Evolutionary conservation across 306 rosid species (phyloP).

Genomic region (Trifolium dubium): DNA sequence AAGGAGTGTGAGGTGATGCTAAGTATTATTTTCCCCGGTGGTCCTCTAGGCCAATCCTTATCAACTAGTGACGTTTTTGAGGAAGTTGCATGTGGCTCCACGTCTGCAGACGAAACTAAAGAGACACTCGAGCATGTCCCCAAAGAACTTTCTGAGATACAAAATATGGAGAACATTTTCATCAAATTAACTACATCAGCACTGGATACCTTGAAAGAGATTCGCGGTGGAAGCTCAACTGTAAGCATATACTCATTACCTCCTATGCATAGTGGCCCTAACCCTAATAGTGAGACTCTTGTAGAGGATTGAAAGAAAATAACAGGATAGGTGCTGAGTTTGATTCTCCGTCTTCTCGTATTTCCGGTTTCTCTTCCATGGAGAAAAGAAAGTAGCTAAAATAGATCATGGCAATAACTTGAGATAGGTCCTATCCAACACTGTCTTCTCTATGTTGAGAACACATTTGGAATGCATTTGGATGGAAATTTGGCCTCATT

Average conservation of each 20-base stretch:
- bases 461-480: slow-evolving; percentile 10
- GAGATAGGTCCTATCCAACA: slow-evolving; percentile 27
- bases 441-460: slow-evolving; percentile 30
- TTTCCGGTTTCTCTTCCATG: slow-evolving; percentile 2
- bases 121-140: slow-evolving; percentile 54
- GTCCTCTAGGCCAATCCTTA: slow-evolving; percentile 42
- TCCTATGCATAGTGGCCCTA: slow-evolving; percentile 48
- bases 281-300: slow-evolving; percentile 25
- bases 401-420: slow-evolving; percentile 23
- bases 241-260: slow-evolving; percentile 74
- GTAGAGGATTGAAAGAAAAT: slow-evolving; percentile 50
- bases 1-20: slow-evolving; percentile 78
- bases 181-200: slow-evolving; percentile 69
- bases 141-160: slow-evolving; percentile 68
- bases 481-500: slow-evolving; percentile 12
- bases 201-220: slow-evolving; percentile 61
- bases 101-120: slow-evolving; percentile 38
- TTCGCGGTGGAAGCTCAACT: slow-evolving; percentile 85
- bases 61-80: slow-evolving; percentile 43
- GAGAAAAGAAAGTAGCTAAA: slow-evolving; percentile 18
- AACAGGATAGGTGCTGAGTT: background rate
- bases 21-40: slow-evolving; percentile 61
- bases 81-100: slow-evolving; percentile 48
- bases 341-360: background rate
- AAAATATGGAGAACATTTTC: slow-evolving; percentile 70